A percentile compares a stretch with the other conserved stretches of the same genome.
These are phyloP conservation scores for Talaromyces sp. DNA, from an alignment of 2,329 filamentous ascomycete genomes.

Conservation along the genomic window DNA sequence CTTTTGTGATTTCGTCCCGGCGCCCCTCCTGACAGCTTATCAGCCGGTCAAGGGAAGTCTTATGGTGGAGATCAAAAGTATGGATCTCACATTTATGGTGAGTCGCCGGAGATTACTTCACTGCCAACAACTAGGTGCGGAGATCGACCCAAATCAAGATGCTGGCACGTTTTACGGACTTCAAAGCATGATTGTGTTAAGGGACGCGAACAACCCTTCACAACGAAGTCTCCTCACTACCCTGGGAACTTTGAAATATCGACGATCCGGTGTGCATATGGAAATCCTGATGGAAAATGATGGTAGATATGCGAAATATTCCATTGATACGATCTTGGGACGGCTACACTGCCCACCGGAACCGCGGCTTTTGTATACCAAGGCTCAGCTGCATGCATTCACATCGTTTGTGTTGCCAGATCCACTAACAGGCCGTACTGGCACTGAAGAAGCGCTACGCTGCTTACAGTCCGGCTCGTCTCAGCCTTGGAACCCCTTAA, in stretches of 20 bases:
- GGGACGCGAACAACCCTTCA: constrained; percentile 36
- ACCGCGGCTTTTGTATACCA: constrained; percentile 50
- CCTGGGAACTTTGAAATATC: constrained; percentile 34
- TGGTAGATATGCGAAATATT: constrained; percentile 46
- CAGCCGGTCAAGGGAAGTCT: constrained; percentile 38
- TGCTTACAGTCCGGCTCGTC: constrained; percentile 48
- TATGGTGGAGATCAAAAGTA: constrained; percentile 47
- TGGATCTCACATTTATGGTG: constrained; percentile 53
- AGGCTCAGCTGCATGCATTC: constrained; percentile 55
- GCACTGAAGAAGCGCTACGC: constrained; percentile 55
- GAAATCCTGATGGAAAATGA: constrained; percentile 33
- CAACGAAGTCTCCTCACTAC: constrained; percentile 53
- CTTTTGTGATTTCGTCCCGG: constrained; percentile 49
- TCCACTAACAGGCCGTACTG: constrained; percentile 53
- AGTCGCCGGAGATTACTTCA: constrained; percentile 41
- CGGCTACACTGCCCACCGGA: constrained; percentile 56
- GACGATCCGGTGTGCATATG: constrained; percentile 40
- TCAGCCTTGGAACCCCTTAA: constrained; percentile 46
- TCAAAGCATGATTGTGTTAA: constrained; percentile 53
- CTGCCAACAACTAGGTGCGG: constrained; percentile 46
- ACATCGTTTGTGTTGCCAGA: constrained; percentile 58
- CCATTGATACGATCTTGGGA: constrained; percentile 51
- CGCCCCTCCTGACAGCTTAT: constrained; percentile 41
- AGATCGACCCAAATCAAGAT: constrained; percentile 56
- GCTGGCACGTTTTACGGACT: constrained; percentile 58